phyloP scores from a whole-genome alignment of 345 rosid species.

The Cardamine chenopodiifolia region DNA sequence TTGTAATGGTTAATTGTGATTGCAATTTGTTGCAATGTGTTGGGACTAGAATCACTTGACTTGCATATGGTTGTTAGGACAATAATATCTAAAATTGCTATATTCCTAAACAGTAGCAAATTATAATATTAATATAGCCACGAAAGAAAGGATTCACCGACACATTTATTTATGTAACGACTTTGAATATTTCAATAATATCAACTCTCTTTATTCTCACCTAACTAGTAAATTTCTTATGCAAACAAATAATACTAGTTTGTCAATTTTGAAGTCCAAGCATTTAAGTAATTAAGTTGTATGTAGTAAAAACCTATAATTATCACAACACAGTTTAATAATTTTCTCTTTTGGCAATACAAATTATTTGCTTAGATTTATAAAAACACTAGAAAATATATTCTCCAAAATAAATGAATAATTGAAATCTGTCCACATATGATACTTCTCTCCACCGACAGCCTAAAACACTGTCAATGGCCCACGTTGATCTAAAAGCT shows the following conservation, averaged over 20 bases:
- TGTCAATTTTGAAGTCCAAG: neutral
- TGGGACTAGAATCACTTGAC: neutral
- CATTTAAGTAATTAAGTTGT: no score
- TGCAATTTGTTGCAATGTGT: neutral
- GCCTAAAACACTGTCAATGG: constrained; percentile 20
- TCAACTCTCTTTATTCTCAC: neutral
- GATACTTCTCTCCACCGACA: constrained; percentile 38
- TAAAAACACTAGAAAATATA: neutral
- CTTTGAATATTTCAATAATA: neutral
- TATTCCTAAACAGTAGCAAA: neutral
- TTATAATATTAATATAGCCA: neutral
- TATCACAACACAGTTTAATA: neutral
- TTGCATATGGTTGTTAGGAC: constrained; percentile 3
- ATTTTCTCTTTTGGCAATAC: neutral
- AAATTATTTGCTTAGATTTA: neutral
- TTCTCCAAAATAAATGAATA: neutral
- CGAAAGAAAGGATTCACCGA: neutral
- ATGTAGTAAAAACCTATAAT: neutral
- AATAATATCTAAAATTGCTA: neutral
- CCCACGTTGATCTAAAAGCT: constrained; percentile 44
- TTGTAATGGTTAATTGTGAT: neutral
- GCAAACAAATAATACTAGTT: neutral
- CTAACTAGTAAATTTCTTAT: neutral
- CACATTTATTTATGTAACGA: neutral
- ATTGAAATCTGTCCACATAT: neutral